Conservation (phyloP, 2,329 filamentous ascomycete species). For the Fusarium cicatricum region DNA sequence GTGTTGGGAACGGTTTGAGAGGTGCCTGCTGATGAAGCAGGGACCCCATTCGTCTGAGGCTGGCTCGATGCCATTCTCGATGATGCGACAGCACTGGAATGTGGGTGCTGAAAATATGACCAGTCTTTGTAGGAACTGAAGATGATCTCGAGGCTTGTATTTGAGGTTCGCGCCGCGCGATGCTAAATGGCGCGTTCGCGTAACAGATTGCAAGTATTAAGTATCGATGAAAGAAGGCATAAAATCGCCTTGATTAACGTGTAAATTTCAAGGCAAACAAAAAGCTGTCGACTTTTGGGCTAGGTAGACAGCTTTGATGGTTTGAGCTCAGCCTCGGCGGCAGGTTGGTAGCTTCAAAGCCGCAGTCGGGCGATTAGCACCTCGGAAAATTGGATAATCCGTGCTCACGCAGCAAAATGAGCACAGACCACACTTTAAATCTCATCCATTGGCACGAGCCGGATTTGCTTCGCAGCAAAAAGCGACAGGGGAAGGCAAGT, state of each 20-base stretch:
- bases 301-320: not conserved
- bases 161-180: slow-evolving; percentile 2
- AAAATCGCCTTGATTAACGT: too few species aligned
- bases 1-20: slow-evolving; percentile 50
- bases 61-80: slow-evolving; percentile 48
- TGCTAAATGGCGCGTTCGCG: not conserved
- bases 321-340: slow-evolving; percentile 1
- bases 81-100: not conserved
- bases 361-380: not conserved
- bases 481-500: slow-evolving; percentile 12
- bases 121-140: not conserved
- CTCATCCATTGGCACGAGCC: slow-evolving; percentile 23
- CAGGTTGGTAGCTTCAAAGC: slow-evolving; percentile 2
- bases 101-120: not conserved
- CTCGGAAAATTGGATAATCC: slow-evolving; percentile 38
- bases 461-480: slow-evolving; percentile 23
- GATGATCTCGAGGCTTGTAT: slow-evolving; percentile 11
- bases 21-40: slow-evolving; percentile 49
- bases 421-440: slow-evolving; percentile 51
- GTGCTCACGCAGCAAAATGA: not conserved
- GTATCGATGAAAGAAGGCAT: not conserved
- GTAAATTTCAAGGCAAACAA: not conserved
- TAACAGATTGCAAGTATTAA: not conserved
- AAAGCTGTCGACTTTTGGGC: not conserved
- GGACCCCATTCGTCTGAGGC: slow-evolving; percentile 64